Evolutionary conservation across 176 grass and related monocot genomes (phyloP), one percentile per base, ranked within the genome.

Genomic region (Eremochloa ophiuroides): DNA sequence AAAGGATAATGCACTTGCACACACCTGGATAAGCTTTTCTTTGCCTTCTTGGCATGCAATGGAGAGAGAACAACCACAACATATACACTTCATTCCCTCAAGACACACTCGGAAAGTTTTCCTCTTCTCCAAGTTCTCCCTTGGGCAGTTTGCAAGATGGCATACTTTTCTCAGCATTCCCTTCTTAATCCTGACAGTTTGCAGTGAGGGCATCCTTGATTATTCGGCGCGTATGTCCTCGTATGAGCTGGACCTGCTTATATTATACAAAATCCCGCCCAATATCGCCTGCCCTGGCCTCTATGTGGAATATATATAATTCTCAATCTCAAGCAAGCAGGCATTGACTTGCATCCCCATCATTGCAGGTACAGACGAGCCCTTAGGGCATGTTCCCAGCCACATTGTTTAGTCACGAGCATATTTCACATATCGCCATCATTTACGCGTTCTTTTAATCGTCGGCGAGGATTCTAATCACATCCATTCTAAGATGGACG

Each of bases 321-420:
- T 35, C 34, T 35, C 34, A 77, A 85, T 82, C 78, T 66, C 64
- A 76, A 78, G 29, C 73, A 76, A 72, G 44, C 56, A n/a, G n/a
- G n/a, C 78, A 82, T 78, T 82, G 88, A 89, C 88, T 82, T 86
- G 83, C 56, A 82, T 59, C 81, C 73, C 78, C 73, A 89, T 85
- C 83, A 89, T 89, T 89, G 77, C 71, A 80, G 71, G 82, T 76
- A 76, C 87, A 75, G 72, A 72, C 6, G 66, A 75, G 60, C 66
- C 63, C 63, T 72, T 9, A 44, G 40, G 78, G 83, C 88, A 89
- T 85, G 83, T 89, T 85, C 83, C 39, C 46, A 37, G 44, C 16
- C 75, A n/a, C n/a, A n/a, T n/a, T n/a, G n/a, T n/a, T n/a, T n/a
- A n/a, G n/a, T n/a, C n/a, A n/a, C n/a, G n/a, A n/a, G n/a, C n/a